Conservation (phyloP, 257 asterid genomes). For the Osmanthus fragrans region DNA sequence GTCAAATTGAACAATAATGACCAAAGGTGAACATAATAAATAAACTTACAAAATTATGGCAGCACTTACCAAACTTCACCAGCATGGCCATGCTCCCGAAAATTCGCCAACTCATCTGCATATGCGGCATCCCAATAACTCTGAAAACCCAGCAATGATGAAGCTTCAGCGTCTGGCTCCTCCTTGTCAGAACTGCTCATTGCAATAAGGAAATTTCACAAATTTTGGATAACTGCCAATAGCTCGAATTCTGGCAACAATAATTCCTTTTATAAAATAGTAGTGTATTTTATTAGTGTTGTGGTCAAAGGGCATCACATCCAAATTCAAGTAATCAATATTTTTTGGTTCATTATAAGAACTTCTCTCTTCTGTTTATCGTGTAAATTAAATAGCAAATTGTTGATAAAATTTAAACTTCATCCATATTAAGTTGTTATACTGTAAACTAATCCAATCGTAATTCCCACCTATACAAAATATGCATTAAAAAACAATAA, state of each 20-base stretch:
- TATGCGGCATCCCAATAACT: conserved; percentile 95
- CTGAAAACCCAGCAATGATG: conserved; percentile 92
- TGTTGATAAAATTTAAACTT: neutral
- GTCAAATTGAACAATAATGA: conserved; percentile 9
- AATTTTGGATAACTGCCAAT: neutral
- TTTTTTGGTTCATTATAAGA: neutral
- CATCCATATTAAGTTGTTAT: neutral
- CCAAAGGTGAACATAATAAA: conserved; percentile 4
- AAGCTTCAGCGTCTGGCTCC: conserved; percentile 76
- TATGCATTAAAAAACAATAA: neutral
- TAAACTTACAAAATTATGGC: conserved; percentile 1
- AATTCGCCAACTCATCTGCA: conserved; percentile 83
- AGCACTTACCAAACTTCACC: conserved; percentile 90
- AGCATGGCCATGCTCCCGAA: conserved; percentile 90
- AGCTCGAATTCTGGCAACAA: neutral
- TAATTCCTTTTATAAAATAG: neutral
- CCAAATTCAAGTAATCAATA: too few relatives aligned
- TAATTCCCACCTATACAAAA: neutral
- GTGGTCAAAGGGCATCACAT: neutral
- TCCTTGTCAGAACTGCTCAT: conserved; percentile 87
- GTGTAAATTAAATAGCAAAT: neutral
- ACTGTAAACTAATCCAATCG: too few relatives aligned
- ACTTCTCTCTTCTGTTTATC: neutral
- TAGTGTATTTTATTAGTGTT: neutral
- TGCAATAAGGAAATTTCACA: conserved; percentile 13